Conservation (phyloP, 306 rosid species). For the Pachyrhizus erosus region DNA sequence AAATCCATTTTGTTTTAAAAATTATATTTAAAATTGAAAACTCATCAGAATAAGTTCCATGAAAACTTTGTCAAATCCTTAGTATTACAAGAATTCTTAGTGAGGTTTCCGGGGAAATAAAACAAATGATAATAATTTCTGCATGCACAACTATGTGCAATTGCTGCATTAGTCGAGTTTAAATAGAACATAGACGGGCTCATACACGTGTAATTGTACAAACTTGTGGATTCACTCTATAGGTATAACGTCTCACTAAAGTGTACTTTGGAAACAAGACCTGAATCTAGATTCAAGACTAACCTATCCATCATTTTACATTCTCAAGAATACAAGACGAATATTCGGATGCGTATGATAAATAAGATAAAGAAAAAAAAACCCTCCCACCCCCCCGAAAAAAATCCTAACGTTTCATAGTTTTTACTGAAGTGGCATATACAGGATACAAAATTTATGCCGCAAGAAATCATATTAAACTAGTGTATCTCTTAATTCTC, state of each 20-base stretch:
- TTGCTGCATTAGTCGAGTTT: too few relatives aligned
- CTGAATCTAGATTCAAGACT: background rate
- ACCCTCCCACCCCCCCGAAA: too few relatives aligned
- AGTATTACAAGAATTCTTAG: too few relatives aligned
- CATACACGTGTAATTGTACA: background rate
- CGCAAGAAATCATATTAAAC: slow-evolving; percentile 36
- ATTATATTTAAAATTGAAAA: too few relatives aligned
- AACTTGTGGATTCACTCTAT: background rate
- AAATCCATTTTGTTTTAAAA: too few relatives aligned
- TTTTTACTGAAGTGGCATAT: slow-evolving; percentile 51
- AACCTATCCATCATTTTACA: background rate
- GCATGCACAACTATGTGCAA: too few relatives aligned
- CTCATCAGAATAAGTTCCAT: too few relatives aligned
- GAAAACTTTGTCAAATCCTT: too few relatives aligned
- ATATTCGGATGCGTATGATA: background rate
- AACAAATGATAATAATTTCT: too few relatives aligned
- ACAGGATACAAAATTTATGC: slow-evolving; percentile 63
- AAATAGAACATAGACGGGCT: background rate
- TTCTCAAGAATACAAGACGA: background rate
- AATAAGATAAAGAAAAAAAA: too few relatives aligned
- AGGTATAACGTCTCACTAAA: too few relatives aligned
- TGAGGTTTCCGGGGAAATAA: too few relatives aligned
- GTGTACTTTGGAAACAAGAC: background rate
- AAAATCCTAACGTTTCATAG: slow-evolving; percentile 7
- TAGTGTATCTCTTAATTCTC: slow-evolving; percentile 27